Evolutionary conservation across 192 early-diverging fungal species (phyloP).

Genomic region (Linnemannia zychae): DNA sequence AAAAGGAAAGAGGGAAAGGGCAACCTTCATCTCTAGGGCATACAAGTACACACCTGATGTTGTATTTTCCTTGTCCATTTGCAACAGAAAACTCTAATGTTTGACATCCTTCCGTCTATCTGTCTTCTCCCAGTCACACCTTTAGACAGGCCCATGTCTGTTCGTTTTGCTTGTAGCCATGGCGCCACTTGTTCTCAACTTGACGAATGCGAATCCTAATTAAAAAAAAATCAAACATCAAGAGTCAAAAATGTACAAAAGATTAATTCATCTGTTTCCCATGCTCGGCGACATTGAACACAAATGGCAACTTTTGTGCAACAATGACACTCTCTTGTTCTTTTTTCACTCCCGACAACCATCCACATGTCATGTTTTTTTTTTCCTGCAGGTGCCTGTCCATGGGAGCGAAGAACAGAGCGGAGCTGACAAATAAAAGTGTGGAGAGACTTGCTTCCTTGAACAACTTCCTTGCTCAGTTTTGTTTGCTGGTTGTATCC

Average conservation of each 20-base stretch:
- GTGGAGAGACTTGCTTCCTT: neutral
- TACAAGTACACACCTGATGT: neutral
- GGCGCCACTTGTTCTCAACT: neutral
- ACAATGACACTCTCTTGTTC: neutral
- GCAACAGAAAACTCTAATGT: neutral
- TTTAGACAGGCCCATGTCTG: neutral
- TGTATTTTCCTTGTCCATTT: neutral
- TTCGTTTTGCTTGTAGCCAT: neutral
- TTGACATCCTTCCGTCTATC: neutral
- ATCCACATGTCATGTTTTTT: no score
- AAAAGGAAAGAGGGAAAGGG: no score
- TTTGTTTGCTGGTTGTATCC: neutral
- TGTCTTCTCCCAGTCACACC: neutral
- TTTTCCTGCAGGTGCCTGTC: neutral
- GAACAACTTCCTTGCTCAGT: neutral
- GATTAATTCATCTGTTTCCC: neutral
- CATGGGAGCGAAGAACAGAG: neutral
- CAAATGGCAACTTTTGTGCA: neutral
- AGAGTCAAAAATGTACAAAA: neutral
- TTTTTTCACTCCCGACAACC: neutral
- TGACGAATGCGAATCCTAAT: neutral
- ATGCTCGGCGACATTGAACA: neutral
- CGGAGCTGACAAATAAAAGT: neutral
- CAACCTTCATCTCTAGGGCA: neutral
- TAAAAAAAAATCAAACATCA: no score